Evolutionary conservation across 2,329 filamentous ascomycete species (phyloP), one percentile per base, ranked within the genome.

Genomic region (Xylaria hypoxylon): DNA sequence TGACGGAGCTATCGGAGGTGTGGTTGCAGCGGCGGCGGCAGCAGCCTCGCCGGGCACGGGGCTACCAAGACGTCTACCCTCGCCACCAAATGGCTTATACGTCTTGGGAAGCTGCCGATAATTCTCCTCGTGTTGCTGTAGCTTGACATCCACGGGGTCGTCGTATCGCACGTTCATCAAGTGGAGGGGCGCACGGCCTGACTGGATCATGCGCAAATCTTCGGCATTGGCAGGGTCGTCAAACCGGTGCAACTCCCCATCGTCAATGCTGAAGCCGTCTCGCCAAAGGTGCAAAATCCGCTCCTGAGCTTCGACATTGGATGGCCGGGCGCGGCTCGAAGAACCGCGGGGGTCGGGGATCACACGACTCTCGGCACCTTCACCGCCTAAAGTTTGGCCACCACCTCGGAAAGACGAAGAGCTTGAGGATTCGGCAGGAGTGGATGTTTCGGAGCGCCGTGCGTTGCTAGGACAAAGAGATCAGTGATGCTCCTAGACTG

Each of bases 241-340:
- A 75, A 92, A 95, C 62, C 92, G 88, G 76, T 87, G 89, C 42
- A 96, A 86, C 52, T 89, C 87, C 31, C 93, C 93, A 74, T 96
- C 92, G 66, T 94, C 92, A 67, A 96, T 89, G 70, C 92, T 95
- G 80, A 96, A 95, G 15, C 93, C 93, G 75, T 96, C 90, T 47
- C 86, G 85, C 93, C 93, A 96, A 50, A 96, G 85, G 74, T 95
- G 92, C 59, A 96, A 84, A 11, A 88, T 86, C 57, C 92, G 89
- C 57, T 88, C 87, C 67, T 91, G 88, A 5, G 86, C 85, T 38
- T 85, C 81, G 10, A 79, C 80, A 13, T 38, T 31, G 1, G 42
- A 75, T 7, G 77, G 73, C 52, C 74, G 74, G 65, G 70, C 76
- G 57, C 77, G 77, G 40, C 70, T 58, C 38, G 71, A 68, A 1